A percentile compares a stretch with the other conserved stretches of the same genome.
These are phyloP conservation scores for Wickerhamomyces rabaulensis DNA, from an alignment of 805 yeast genomes.

Conservation along the genomic window DNA sequence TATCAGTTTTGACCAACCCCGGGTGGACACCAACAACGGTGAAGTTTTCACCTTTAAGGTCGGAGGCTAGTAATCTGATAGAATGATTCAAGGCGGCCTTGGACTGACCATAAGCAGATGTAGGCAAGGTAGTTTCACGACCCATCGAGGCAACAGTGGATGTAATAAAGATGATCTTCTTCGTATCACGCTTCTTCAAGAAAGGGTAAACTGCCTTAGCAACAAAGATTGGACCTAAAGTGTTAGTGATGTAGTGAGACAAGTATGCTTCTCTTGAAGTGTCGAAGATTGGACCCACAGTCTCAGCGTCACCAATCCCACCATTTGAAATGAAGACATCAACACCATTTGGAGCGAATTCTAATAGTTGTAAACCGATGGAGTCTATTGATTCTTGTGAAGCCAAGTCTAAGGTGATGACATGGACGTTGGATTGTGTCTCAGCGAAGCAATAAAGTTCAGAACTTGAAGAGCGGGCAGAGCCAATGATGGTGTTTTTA, in stretches of 20 bases:
- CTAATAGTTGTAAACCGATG: slow-evolving; percentile 2
- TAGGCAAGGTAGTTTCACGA: slow-evolving; percentile 5
- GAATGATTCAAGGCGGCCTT: slow-evolving; percentile 34
- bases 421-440: slow-evolving; percentile 1
- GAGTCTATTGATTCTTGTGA: slow-evolving; percentile 8
- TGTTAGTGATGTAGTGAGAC: slow-evolving; percentile 3
- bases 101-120: slow-evolving; percentile 30
- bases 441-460: slow-evolving; percentile 3
- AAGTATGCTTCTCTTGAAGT: slow-evolving; percentile 2
- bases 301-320: slow-evolving; percentile 3
- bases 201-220: slow-evolving; percentile 10
- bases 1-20: slow-evolving; percentile 35
- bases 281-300: not conserved
- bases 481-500: slow-evolving; percentile 1
- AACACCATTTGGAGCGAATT: slow-evolving; percentile 9
- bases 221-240: slow-evolving; percentile 7
- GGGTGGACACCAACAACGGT: slow-evolving; percentile 32
- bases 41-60: slow-evolving; percentile 24
- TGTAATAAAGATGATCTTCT: slow-evolving; percentile 26
- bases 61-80: slow-evolving; percentile 23
- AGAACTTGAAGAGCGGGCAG: not conserved
- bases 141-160: slow-evolving; percentile 24
- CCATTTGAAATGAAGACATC: slow-evolving; percentile 14
- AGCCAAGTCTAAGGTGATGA: slow-evolving; percentile 9
- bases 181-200: slow-evolving; percentile 15